Evolutionary conservation across 164 flowering plant species (phyloP).

Genomic region (Vitis riparia): DNA sequence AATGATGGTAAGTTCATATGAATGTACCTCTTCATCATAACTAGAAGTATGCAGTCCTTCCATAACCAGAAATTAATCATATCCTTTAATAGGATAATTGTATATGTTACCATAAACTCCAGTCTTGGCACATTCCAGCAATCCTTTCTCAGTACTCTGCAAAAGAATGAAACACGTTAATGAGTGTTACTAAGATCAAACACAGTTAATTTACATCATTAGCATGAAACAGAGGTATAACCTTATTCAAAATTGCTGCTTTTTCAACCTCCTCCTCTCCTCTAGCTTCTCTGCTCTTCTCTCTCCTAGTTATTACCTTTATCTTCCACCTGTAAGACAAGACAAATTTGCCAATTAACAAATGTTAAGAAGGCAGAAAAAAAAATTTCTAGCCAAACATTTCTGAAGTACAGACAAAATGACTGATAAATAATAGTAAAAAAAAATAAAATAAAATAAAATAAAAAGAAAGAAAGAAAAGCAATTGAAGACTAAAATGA

Average conservation of each 20-base stretch:
- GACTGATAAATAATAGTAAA: no score
- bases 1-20: no score
- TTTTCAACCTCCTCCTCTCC: slow-evolving; percentile 84
- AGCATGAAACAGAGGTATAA: slow-evolving; percentile 14
- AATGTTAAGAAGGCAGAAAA: background rate
- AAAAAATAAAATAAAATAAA: no score
- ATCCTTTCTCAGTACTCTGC: slow-evolving; percentile 84
- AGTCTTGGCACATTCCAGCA: slow-evolving; percentile 69
- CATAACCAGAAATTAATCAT: slow-evolving; percentile 44
- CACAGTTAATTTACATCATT: background rate
- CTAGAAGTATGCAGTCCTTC: slow-evolving; percentile 27
- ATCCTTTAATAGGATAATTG: slow-evolving; percentile 52
- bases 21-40: slow-evolving; percentile 30
- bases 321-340: slow-evolving; percentile 70
- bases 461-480: no score
- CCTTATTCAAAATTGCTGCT: slow-evolving; percentile 83
- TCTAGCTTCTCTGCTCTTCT: slow-evolving; percentile 72
- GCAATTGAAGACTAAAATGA: no score
- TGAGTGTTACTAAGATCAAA: background rate
- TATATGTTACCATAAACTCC: slow-evolving; percentile 79
- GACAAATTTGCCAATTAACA: background rate
- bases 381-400: background rate
- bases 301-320: slow-evolving; percentile 78
- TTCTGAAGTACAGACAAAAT: background rate
- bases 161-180: background rate